phyloP scores from a whole-genome alignment of 2,329 filamentous ascomycete genomes.

The Beauveria varroae region DNA sequence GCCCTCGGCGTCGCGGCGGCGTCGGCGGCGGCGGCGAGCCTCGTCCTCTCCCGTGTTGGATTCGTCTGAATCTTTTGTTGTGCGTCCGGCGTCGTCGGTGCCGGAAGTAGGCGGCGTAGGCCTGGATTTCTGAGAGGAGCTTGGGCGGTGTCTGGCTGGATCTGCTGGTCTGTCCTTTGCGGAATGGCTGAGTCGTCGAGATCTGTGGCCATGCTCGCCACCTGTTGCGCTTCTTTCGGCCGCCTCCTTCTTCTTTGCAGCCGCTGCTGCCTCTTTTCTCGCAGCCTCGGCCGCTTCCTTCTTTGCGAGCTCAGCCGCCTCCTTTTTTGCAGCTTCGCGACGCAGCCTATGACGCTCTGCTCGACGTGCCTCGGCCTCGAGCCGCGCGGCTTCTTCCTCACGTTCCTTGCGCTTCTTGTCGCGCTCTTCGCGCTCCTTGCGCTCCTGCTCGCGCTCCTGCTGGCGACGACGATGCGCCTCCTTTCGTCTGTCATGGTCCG shows the following conservation, averaged over 20 bases:
- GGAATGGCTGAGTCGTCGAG: constrained; percentile 35
- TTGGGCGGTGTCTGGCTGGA: not conserved
- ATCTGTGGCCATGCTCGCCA: constrained; percentile 20
- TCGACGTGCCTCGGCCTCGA: constrained; percentile 11
- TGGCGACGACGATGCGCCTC: constrained; percentile 27
- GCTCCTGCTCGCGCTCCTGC: constrained; percentile 12
- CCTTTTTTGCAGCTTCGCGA: not conserved
- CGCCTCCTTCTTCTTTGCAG: not conserved
- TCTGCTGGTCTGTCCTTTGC: constrained; percentile 22
- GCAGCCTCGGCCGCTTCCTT: not conserved
- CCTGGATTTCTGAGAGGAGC: not conserved
- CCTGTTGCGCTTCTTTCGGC: not conserved
- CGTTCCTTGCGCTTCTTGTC: constrained; percentile 10
- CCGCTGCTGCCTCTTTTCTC: constrained; percentile 4
- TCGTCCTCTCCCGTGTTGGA: constrained; percentile 3
- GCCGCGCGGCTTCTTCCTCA: not conserved
- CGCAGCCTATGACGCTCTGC: not conserved
- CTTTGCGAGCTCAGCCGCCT: not conserved
- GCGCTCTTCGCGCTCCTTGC: constrained; percentile 13
- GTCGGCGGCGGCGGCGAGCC: constrained; percentile 5
- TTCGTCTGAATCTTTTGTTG: not conserved
- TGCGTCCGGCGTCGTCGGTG: not conserved
- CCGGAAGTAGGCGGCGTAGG: not conserved
- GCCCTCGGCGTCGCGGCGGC: not conserved
- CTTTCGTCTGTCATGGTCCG: constrained; percentile 41